Percentiles rank a stretch among this genome's conserved stretches.
These are phyloP conservation scores for Strobilomyces confusus DNA, from an alignment of 768 basidiomycete species.

Conservation along the genomic window DNA sequence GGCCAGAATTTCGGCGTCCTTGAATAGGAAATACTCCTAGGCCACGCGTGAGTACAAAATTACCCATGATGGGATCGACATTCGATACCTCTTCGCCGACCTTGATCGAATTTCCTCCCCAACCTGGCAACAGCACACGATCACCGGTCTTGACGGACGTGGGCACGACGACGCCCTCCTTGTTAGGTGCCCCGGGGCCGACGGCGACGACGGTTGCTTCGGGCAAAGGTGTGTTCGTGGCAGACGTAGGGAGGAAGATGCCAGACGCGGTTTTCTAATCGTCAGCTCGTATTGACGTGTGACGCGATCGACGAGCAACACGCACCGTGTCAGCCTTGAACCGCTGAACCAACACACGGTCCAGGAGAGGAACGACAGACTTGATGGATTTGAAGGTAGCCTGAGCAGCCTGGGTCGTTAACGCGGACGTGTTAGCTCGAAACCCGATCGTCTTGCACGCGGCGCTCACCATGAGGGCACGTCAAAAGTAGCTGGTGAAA, in stretches of 20 bases:
- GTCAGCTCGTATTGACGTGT: neutral
- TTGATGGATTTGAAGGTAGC: slow-evolving; percentile 96
- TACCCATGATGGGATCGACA: neutral
- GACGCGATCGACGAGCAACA: slow-evolving; percentile 4
- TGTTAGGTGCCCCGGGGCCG: slow-evolving; percentile 91
- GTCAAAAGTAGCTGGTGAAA: slow-evolving; percentile 5
- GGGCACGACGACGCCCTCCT: slow-evolving; percentile 74
- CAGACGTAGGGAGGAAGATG: slow-evolving; percentile 91
- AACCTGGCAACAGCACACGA: slow-evolving; percentile 89
- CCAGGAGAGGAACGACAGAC: slow-evolving; percentile 84
- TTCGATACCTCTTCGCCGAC: slow-evolving; percentile 87
- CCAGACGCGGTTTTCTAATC: slow-evolving; percentile 94
- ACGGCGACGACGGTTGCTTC: slow-evolving; percentile 96
- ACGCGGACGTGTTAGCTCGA: neutral
- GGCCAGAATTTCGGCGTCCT: slow-evolving; percentile 91
- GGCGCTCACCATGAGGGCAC: slow-evolving; percentile 28
- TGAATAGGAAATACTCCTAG: slow-evolving; percentile 94
- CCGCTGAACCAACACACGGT: slow-evolving; percentile 95
- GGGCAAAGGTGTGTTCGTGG: slow-evolving; percentile 81
- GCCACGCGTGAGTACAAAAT: slow-evolving; percentile 5
- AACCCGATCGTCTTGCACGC: neutral
- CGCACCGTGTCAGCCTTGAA: slow-evolving; percentile 95
- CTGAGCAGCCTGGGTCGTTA: slow-evolving; percentile 60
- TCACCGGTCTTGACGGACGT: slow-evolving; percentile 84
- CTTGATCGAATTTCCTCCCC: slow-evolving; percentile 96